Base-by-base conservation (phyloP, 2,329 filamentous ascomycete species). In the Aspergillus sp. region DNA sequence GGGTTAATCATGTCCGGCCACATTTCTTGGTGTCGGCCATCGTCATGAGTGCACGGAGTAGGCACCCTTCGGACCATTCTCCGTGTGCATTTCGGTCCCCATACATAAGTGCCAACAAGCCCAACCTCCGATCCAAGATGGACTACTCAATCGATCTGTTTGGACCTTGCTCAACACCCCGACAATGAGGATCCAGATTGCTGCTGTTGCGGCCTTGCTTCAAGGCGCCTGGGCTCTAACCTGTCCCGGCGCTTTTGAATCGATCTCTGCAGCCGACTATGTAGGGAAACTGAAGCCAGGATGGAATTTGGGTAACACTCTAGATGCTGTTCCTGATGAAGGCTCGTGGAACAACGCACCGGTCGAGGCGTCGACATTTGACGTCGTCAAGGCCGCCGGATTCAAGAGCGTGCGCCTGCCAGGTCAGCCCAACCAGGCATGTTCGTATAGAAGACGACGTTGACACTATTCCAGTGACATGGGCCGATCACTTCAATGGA, bases 261-360 rank as follows among this genome's bases (percentile, higher is more conserved):
- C 71, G 3, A 72, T 81, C 44, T 73, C 78, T 0, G 80, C 79
- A 0, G 64, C 70, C 0, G 66, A 76, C 2, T 82, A 71, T 47
- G 69, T 83, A 45, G 70, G 72, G 4, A 74, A 71, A 7, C 70
- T 83, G 38, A 79, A 79, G 45, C 78, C 81, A 0, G 82, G 82
- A 6, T 85, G 82, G 82, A 85, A 85, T 57, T 59, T 84, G 7
- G 83, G 82, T 9, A 85, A 85, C 51, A 83, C 81, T 0, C 73
- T 85, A 25, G 83, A 85, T 61, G 80, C 81, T 1, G 67, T 76
- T 6, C 77, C 81, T 4, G 71, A 77, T 45, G 83, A 86, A 62
- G 81, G 80, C 4, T 79, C 76, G 2, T 86, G 82, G 82, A 81
- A 81, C 57, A 85, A 85, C 52, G 71, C 76, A 0, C 74, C 78